Base-by-base conservation (phyloP, 1,284 basidiomycete species). In the Cystobasidiaceae sp. region DNA sequence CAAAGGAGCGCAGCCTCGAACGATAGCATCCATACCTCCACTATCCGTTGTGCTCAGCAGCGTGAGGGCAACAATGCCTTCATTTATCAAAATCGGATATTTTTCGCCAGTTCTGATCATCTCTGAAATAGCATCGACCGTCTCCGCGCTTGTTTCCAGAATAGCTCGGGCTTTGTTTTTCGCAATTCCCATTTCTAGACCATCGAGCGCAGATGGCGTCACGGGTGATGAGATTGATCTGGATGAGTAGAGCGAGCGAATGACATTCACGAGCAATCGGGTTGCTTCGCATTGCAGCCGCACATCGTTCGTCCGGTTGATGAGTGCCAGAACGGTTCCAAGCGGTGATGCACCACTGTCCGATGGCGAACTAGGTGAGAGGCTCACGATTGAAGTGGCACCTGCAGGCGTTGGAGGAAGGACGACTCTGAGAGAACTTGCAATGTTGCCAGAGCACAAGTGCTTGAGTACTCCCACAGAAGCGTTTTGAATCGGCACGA, bases 391-490 rank as follows among this genome's bases (percentile, higher is more conserved):
- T 13, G 57, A 41, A 8, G 45, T 48, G 1, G 9, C 39, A 7
- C 30, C 25, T 17, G 48, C 15, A 11, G 46, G n/a, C 21, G 55
- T 27, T 65, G 54, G 41, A 45, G 33, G 68, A 68, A 66, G 43
- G 45, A 30, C 43, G 72, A 71, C 28, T 84, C 72, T 73, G 92
- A 91, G 79, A 23, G 61, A 51, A 25, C 46, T 51, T 7, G 61
- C 44, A 21, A 64, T 51, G 72, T 84, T 86, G 37, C 82, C 82
- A 67, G 83, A 85, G 74, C 88, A 91, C 62, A 97, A 81, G 74
- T 96, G 89, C 78, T 97, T 97, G 30, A 89, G 82, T 17, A 93
- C 81, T 0, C 90, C 90, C 45, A 97, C 88, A 0, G 90, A 89
- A 50, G 86, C 86, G 27, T 92, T 82, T 77, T 97, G 94, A 0